phyloP scores from a whole-genome alignment of 768 basidiomycete species.

The Kwoniella shandongensis region DNA sequence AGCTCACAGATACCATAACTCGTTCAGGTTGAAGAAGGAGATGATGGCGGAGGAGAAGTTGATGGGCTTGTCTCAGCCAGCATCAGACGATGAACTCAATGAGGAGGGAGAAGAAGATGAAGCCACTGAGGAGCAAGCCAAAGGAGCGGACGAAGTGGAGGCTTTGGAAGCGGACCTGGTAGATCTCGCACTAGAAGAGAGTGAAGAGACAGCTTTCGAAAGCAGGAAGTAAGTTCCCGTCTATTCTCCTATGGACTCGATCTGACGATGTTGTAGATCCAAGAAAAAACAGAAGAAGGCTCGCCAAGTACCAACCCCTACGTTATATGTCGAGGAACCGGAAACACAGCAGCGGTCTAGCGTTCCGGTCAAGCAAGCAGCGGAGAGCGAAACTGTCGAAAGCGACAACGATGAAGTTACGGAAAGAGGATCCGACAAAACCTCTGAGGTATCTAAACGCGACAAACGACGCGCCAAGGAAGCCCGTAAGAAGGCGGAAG shows the following conservation, averaged over 20 bases:
- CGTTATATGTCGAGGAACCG: constrained; percentile 1
- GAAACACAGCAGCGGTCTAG: background rate
- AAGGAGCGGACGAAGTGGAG: constrained; percentile 9
- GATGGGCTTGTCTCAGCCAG: constrained; percentile 10
- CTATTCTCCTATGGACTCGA: too few relatives aligned
- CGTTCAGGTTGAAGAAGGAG: constrained; percentile 62
- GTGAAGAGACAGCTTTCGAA: constrained; percentile 12
- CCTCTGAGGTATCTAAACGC: constrained; percentile 63
- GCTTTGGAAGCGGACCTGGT: constrained; percentile 16
- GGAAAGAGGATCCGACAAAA: constrained; percentile 1
- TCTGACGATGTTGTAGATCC: too few relatives aligned
- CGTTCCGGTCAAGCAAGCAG: constrained; percentile 4
- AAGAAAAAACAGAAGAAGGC: constrained; percentile 19
- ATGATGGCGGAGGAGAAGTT: constrained; percentile 60
- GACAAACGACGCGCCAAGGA: constrained; percentile 79
- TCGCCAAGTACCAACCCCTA: constrained; percentile 7
- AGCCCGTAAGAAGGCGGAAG: constrained; percentile 64
- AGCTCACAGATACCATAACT: background rate
- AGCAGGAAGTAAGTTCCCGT: constrained; percentile 4
- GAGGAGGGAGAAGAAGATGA: constrained; percentile 27
- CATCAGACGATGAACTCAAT: constrained; percentile 22
- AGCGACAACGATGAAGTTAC: constrained; percentile 18
- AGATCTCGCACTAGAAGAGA: constrained; percentile 11
- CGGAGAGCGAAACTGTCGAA: constrained; percentile 38
- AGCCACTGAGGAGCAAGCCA: constrained; percentile 6